A percentile compares a stretch with the other conserved stretches of the same genome.
Conservation (phyloP, 495 filamentous ascomycete genomes). For the Physcia stellaris region DNA sequence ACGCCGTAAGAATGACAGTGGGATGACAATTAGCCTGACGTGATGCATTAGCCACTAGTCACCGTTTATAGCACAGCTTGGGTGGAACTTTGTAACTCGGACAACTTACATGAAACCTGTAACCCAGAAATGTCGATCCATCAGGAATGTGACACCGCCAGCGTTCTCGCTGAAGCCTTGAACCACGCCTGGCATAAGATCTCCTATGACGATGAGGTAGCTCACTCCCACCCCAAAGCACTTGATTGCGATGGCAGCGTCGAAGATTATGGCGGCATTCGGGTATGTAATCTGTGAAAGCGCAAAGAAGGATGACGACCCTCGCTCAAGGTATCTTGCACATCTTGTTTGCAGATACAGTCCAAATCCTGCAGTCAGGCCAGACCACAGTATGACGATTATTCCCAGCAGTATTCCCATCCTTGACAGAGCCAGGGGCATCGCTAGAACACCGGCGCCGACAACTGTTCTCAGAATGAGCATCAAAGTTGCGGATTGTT, state of each 20-base stretch:
- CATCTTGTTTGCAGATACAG: constrained; percentile 90
- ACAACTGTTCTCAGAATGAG: too few relatives aligned
- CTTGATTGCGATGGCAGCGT: constrained; percentile 92
- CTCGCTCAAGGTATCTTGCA: constrained; percentile 80
- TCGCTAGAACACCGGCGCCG: constrained; percentile 85
- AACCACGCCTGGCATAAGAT: constrained; percentile 92
- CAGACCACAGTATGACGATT: constrained; percentile 82
- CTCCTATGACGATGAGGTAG: constrained; percentile 96
- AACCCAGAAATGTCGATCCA: constrained; percentile 92
- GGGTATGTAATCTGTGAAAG: constrained; percentile 93
- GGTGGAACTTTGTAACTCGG: too few relatives aligned
- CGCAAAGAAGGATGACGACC: constrained; percentile 74
- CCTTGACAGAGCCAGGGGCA: constrained; percentile 85
- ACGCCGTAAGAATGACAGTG: constrained; percentile 76
- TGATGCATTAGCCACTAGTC: not conserved
- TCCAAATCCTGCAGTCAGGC: constrained; percentile 75
- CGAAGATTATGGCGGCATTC: constrained; percentile 89
- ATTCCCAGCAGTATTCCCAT: constrained; percentile 78
- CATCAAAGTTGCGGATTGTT: too few relatives aligned
- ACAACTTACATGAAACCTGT: constrained; percentile 78
- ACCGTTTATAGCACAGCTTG: too few relatives aligned
- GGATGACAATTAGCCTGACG: constrained; percentile 84
- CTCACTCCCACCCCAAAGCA: constrained; percentile 94
- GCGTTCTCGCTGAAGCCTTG: constrained; percentile 53
- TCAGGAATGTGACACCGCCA: constrained; percentile 51